A percentile compares a stretch with the other conserved stretches of the same genome.
Conservation (phyloP, 306 rosid genomes). For the Pterocarpus macrocarpus region DNA sequence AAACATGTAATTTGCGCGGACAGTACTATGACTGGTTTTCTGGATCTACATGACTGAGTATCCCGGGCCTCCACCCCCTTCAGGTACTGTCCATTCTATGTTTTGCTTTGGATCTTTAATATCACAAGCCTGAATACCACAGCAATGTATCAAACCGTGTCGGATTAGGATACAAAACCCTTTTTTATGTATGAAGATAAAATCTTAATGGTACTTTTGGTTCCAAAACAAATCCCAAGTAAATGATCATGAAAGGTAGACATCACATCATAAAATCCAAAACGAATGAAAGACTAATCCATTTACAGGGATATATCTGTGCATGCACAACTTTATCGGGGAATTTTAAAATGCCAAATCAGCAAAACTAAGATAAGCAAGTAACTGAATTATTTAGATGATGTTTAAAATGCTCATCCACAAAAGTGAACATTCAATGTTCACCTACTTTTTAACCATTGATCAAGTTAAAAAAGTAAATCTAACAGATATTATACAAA, state of each 20-base stretch:
- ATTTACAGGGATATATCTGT: not conserved
- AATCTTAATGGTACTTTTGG: not conserved
- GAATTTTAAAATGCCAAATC: not conserved
- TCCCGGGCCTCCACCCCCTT: conserved; percentile 96
- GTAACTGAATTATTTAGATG: too few species aligned
- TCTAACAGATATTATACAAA: too few species aligned
- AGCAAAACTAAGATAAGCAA: not conserved
- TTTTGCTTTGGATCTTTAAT: conserved; percentile 92
- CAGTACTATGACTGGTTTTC: not conserved
- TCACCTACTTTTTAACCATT: too few species aligned
- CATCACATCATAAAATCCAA: not conserved
- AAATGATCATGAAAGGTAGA: not conserved
- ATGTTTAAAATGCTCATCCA: too few species aligned
- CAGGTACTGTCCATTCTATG: conserved; percentile 91
- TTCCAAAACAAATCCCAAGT: not conserved
- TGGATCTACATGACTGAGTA: conserved; percentile 62
- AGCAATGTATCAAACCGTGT: conserved; percentile 13
- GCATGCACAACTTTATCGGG: too few species aligned
- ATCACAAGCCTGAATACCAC: conserved; percentile 80
- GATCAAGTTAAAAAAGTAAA: too few species aligned
- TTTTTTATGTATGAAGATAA: not conserved
- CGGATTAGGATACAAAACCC: conserved; percentile 6
- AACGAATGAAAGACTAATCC: conserved; percentile 7
- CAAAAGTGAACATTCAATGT: too few species aligned
- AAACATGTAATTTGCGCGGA: not conserved